Evolutionary conservation across 2,329 filamentous ascomycete species (phyloP).

Genomic region (Phyllosticta citribraziliensis): DNA sequence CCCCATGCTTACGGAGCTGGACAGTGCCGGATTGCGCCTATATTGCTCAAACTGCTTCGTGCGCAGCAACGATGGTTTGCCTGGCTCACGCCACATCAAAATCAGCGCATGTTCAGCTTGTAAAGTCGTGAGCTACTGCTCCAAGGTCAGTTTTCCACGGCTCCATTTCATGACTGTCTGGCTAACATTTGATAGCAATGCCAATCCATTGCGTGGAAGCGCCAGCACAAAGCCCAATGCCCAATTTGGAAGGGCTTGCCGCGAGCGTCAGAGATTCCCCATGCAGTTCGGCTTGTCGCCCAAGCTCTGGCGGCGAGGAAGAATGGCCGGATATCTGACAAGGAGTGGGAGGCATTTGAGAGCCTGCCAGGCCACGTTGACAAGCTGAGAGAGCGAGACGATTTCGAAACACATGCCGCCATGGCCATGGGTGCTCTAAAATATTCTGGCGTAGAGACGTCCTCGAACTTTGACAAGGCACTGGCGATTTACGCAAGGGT

Average conservation of each 20-base stretch:
- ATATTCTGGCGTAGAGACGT: constrained; percentile 38
- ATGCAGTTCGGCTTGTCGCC: constrained; percentile 45
- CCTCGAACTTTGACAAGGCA: constrained; percentile 18
- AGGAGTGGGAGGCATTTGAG: constrained; percentile 35
- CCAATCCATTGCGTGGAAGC: constrained; percentile 50
- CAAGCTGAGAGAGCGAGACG: constrained; percentile 32
- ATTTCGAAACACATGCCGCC: constrained; percentile 39
- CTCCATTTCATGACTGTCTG: no score
- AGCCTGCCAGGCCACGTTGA: constrained; percentile 40
- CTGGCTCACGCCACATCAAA: constrained; percentile 12
- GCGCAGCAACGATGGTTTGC: constrained; percentile 25
- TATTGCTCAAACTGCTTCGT: constrained; percentile 51
- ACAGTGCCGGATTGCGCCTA: constrained; percentile 41
- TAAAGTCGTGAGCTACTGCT: constrained; percentile 49
- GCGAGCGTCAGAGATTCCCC: constrained; percentile 37
- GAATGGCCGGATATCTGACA: constrained; percentile 26
- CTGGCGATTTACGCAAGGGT: constrained; percentile 38
- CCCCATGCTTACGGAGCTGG: constrained; percentile 46
- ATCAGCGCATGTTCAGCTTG: constrained; percentile 51
- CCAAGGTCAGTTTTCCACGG: constrained; percentile 41
- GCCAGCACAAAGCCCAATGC: constrained; percentile 51
- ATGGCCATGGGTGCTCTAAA: constrained; percentile 45
- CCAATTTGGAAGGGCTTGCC: constrained; percentile 20
- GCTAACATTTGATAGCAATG: constrained; percentile 37
- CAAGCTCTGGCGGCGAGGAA: constrained; percentile 41